Base-by-base conservation (phyloP, 2,329 filamentous ascomycete species). In the Amesomyces nigricolor region DNA sequence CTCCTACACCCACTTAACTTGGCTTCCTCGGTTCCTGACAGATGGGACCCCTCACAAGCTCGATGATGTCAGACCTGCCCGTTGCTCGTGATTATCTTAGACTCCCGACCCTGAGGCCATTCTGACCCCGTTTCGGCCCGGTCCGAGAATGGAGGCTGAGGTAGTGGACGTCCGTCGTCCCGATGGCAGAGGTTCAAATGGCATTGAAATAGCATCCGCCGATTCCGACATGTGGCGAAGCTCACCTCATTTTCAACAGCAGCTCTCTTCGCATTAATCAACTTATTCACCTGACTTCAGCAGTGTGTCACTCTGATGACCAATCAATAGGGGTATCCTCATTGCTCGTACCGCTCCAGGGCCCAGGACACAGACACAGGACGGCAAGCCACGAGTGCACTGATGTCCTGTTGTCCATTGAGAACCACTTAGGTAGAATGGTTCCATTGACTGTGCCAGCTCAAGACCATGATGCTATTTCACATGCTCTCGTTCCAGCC, bases 361-460 rank as follows among this genome's bases (percentile, higher is more conserved):
- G 29, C 26, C 6, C 29, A 29, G 13, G 7, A 16, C 42, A 35
- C 32, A 35, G 32, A 35, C 11, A 35, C 32, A 35, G 32, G 11
- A 35, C 6, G 32, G n/a, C 14, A n/a, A 17, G 13, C 14, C 29
- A 16, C 17, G 35, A 44, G 30, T 32, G 45, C 56, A 52, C 51
- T 48, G 30, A 4, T 47, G 35, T 51, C n/a, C 35, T 19, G 48
- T 35, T 58, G 53, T 53, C 42, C 56, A 53, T 55, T 47, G 10
- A 47, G 47, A 61, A 61, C 57, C 55, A 54, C 51, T 60, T 51
- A 58, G 61, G 60, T 57, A 57, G 58, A 63, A 62, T 63, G 62
- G 60, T 62, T 63, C 52, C 59, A 64, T 65, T 63, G 65, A 64
- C 63, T 64, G 59, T 65, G 60, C 57, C 56, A 57, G 57, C 58